A percentile compares a stretch with the other conserved stretches of the same genome.
Conservation (phyloP, 1,139 yeast species). For the Suhomyces chickasaworum region DNA sequence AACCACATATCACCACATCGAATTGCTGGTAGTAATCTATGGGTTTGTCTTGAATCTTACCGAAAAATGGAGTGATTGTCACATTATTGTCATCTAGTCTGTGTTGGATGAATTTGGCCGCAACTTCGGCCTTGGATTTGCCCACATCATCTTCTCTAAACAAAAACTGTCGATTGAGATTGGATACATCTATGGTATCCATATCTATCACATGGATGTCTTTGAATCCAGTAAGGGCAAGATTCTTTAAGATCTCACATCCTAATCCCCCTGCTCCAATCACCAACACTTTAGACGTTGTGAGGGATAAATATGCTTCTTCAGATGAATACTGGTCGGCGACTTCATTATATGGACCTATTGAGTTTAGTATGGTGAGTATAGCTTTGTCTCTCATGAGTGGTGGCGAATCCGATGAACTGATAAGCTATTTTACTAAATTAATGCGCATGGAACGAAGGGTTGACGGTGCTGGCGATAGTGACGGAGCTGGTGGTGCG, state of each 20-base stretch:
- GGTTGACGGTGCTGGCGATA: conserved; percentile 1
- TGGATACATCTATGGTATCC: conserved; percentile 93
- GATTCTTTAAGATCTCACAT: conserved; percentile 84
- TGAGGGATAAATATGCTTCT: conserved; percentile 32
- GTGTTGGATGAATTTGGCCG: conserved; percentile 60
- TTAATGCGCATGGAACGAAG: neutral
- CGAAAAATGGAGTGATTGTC: conserved; percentile 57
- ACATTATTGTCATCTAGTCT: conserved; percentile 49
- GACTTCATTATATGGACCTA: conserved; percentile 48
- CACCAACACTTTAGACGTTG: conserved; percentile 45
- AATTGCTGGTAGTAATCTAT: conserved; percentile 68
- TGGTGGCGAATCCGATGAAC: neutral
- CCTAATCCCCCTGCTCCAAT: conserved; percentile 97
- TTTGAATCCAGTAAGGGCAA: conserved; percentile 75
- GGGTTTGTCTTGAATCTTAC: conserved; percentile 73
- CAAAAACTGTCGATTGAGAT: conserved; percentile 86
- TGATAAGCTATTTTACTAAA: neutral
- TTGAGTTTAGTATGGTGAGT: conserved; percentile 25
- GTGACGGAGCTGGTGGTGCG: conserved; percentile 1
- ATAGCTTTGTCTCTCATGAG: conserved; percentile 20
- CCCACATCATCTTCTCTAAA: conserved; percentile 79
- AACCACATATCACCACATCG: conserved; percentile 77
- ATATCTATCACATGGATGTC: conserved; percentile 84
- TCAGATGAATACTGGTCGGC: conserved; percentile 36
- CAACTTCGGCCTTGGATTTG: conserved; percentile 75